These are phyloP conservation scores for Geranomyces michiganensis DNA, from an alignment of 192 early-diverging fungal species.

Conservation along the genomic window DNA sequence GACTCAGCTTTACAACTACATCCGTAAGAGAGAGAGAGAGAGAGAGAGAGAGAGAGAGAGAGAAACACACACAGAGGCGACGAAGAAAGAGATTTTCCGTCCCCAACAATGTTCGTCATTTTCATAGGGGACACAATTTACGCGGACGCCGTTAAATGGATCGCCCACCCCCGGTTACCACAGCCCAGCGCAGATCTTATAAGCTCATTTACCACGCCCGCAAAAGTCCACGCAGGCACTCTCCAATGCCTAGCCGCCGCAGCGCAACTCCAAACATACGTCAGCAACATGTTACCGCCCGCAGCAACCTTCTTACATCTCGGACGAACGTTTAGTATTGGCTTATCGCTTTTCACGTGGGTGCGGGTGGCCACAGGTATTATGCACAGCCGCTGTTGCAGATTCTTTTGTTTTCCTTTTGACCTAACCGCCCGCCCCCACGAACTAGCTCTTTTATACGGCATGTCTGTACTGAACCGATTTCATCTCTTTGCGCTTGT, in stretches of 20 bases:
- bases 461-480: background rate
- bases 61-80: no score
- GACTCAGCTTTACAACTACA: background rate
- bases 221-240: background rate
- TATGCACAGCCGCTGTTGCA: no score
- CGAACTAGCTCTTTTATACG: background rate
- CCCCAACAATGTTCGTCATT: no score
- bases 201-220: background rate
- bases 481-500: background rate
- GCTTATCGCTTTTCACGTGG: slow-evolving; percentile 1
- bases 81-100: no score
- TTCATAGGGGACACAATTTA: background rate
- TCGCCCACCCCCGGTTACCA: background rate
- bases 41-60: no score
- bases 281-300: background rate
- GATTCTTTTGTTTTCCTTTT: no score
- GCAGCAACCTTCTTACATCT: background rate
- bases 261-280: background rate
- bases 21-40: background rate
- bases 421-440: no score
- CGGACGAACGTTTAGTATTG: background rate
- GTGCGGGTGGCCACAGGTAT: background rate
- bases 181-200: background rate
- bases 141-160: background rate
- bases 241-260: background rate